Percentiles rank a stretch among this genome's conserved stretches.
Conservation (phyloP, 257 asterid genomes). For the Salvia splendens region DNA sequence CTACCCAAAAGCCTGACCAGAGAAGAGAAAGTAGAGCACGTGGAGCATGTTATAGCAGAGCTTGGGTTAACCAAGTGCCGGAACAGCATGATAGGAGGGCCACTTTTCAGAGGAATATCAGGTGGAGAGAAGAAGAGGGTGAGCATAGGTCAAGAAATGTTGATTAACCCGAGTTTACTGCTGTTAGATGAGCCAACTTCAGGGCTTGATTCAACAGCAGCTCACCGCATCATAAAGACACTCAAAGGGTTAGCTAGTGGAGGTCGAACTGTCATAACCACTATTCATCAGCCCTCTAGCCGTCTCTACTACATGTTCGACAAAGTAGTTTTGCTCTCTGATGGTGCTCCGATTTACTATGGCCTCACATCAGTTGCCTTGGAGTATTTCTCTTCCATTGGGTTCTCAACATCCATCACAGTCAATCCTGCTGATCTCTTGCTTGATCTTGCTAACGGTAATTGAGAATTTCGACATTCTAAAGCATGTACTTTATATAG, state of each 20-base stretch:
- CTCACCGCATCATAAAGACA: slow-evolving; percentile 74
- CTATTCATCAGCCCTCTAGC: slow-evolving; percentile 97
- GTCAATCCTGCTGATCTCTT: slow-evolving; percentile 90
- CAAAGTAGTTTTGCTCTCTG: slow-evolving; percentile 79
- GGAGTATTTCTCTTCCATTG: slow-evolving; percentile 86
- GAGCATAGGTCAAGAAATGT: slow-evolving; percentile 96
- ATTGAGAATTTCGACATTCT: slow-evolving; percentile 13
- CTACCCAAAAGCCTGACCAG: slow-evolving; percentile 57
- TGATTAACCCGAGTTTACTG: slow-evolving; percentile 79
- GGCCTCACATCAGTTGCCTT: slow-evolving; percentile 77
- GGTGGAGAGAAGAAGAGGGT: slow-evolving; percentile 98
- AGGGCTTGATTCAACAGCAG: slow-evolving; percentile 92
- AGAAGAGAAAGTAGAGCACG: slow-evolving; percentile 63
- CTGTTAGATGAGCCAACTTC: slow-evolving; percentile 96
- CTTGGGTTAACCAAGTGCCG: slow-evolving; percentile 64
- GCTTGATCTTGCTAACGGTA: slow-evolving; percentile 98
- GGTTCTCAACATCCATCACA: slow-evolving; percentile 66
- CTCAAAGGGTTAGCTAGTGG: slow-evolving; percentile 71
- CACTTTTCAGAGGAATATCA: slow-evolving; percentile 76
- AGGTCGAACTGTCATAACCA: slow-evolving; percentile 88
- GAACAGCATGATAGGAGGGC: slow-evolving; percentile 86
- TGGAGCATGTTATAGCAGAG: slow-evolving; percentile 72
- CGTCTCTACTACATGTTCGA: slow-evolving; percentile 92
- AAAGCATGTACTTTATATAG: slow-evolving; percentile 5
- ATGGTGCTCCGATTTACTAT: slow-evolving; percentile 87